Evolutionary conservation across 2,329 filamentous ascomycete genomes (phyloP), one percentile per base, ranked within the genome.

Genomic region (Trichophyton benhamiae): DNA sequence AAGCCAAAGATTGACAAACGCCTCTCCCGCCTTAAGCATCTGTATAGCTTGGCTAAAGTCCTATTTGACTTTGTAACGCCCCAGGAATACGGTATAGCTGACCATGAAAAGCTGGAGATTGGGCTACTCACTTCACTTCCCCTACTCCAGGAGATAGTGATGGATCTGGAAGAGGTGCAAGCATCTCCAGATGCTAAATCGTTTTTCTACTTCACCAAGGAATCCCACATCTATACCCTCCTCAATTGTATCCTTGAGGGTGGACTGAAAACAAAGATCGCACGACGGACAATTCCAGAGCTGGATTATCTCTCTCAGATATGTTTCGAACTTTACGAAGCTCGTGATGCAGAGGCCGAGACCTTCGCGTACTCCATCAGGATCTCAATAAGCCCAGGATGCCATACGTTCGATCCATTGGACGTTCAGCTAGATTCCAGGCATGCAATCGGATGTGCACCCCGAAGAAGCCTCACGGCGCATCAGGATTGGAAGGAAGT

Each of bases 131-230:
- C 94, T 0, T 96, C 91, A 11, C 79, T 99, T 55, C 95, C 94
- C 1, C 80, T 99, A 15, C 83, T 99, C 53, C 95, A 95, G 73
- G 94, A 99, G 75, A 96, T 99, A 68, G 94, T 99, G 5, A 88
- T 91, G 70, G 92, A 99, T 69, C 81, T 99, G 1, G 95, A 99
- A 76, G 91, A 97, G 75, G 90, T 97, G 74, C 94, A 99, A 75
- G 92, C 94, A 2, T 95, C 89, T 0, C 87, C 92, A 60, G 89
- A 95, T 66, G 91, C 91, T 52, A 96, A 96, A 72, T 92, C 88
- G 1, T 97, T 97, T 79, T 89, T 97, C 76, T 99, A 99, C 77
- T 99, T 99, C 75, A 99, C 94, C 65, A 99, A 99, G 75, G 94
- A 99, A 75, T 96, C 90, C 0, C 94, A 99, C 73, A 96, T 99